Percentiles rank a stretch among this genome's conserved stretches.
Conservation (phyloP, 179 eudicot species). For the Pouteria campechiana region DNA sequence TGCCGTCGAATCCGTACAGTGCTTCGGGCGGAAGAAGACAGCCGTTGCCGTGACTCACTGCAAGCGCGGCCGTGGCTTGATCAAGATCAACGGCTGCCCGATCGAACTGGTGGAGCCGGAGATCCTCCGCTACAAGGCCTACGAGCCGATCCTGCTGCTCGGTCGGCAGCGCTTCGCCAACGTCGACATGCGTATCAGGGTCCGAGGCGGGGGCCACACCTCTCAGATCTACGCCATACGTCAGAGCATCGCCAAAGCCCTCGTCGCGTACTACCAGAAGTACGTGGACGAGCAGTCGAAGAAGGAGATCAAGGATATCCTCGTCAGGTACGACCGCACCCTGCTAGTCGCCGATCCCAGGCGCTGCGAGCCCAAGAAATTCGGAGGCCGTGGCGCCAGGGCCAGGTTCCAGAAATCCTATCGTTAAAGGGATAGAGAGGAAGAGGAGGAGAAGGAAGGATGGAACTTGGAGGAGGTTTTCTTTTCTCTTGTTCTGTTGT, state of each 20-base stretch:
- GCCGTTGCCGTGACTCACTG: slow-evolving; percentile 45
- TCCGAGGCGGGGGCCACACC: slow-evolving; percentile 38
- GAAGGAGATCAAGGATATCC: slow-evolving; percentile 7
- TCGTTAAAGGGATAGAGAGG: too few relatives aligned
- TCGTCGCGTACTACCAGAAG: slow-evolving; percentile 13
- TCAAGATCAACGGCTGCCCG: slow-evolving; percentile 38
- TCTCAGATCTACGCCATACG: slow-evolving; percentile 45
- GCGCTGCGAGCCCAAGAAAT: slow-evolving; percentile 47
- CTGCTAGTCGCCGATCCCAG: slow-evolving; percentile 28
- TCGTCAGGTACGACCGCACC: slow-evolving; percentile 18
- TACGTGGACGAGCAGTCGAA: slow-evolving; percentile 8
- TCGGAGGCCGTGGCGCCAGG: slow-evolving; percentile 40
- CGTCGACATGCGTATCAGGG: slow-evolving; percentile 36
- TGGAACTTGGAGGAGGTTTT: too few relatives aligned
- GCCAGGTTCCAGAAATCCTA: slow-evolving; percentile 46
- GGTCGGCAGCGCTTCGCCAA: slow-evolving; percentile 33
- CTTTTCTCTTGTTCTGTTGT: too few relatives aligned
- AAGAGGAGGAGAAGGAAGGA: too few relatives aligned
- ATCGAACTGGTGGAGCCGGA: slow-evolving; percentile 36
- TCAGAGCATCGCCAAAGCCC: slow-evolving; percentile 33
- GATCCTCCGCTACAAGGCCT: slow-evolving; percentile 34
- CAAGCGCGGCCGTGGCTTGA: slow-evolving; percentile 29
- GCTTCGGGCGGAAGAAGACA: slow-evolving; percentile 38
- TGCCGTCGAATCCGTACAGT: slow-evolving; percentile 24
- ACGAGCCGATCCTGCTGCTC: slow-evolving; percentile 33